phyloP scores from a whole-genome alignment of 345 rosid genomes.

The Crucihimalaya himalaica region DNA sequence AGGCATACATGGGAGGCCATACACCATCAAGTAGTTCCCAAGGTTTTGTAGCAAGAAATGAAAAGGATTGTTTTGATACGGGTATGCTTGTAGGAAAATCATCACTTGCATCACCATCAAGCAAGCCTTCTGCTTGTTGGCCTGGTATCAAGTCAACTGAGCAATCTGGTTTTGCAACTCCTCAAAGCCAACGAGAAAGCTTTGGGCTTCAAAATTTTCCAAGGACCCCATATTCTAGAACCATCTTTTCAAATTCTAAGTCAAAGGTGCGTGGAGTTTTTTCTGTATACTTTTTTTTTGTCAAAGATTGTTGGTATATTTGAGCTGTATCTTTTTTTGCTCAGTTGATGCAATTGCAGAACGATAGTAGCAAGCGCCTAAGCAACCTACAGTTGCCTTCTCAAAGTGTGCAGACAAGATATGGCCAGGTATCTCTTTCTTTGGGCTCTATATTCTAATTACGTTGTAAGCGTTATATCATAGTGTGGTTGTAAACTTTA shows the following conservation, averaged over 20 bases:
- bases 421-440: constrained; percentile 56
- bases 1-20: constrained; percentile 73
- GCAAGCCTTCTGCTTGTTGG: constrained; percentile 68
- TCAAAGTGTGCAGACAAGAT: constrained; percentile 52
- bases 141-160: constrained; percentile 82
- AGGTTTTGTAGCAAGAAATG: constrained; percentile 52
- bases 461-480: constrained; percentile 10
- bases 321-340: constrained; percentile 23
- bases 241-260: constrained; percentile 63
- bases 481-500: not conserved
- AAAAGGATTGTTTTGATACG: constrained; percentile 32
- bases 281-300: constrained; percentile 2
- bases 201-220: constrained; percentile 62
- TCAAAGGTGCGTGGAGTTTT: constrained; percentile 56
- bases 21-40: constrained; percentile 51
- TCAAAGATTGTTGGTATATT: not conserved
- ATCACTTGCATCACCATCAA: constrained; percentile 50
- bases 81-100: constrained; percentile 51
- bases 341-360: constrained; percentile 55
- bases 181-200: constrained; percentile 66
- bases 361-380: constrained; percentile 44
- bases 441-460: not conserved
- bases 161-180: constrained; percentile 58
- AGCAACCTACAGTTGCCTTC: constrained; percentile 50
- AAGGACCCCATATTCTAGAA: constrained; percentile 83